Percentiles rank a stretch among this genome's conserved stretches.
Evolutionary conservation across 2,329 filamentous ascomycete genomes (phyloP).

Genomic region (Sphaerulina musiva): DNA sequence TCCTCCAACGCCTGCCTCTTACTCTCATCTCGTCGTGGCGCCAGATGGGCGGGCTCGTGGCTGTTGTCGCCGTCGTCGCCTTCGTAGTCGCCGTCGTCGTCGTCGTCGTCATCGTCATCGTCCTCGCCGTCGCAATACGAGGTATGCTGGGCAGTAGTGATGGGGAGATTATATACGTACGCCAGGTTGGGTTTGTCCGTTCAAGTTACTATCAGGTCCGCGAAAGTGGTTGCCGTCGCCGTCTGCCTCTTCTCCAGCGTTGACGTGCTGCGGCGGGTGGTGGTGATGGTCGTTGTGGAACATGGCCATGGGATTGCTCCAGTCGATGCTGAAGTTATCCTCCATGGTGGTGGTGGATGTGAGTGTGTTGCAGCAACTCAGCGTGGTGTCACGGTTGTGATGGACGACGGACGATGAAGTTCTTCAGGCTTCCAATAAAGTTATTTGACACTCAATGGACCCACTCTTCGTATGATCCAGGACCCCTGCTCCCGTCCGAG

Average conservation of each 20-base stretch:
- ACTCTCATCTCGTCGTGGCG: background rate
- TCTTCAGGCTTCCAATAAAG: too few relatives aligned
- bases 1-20: background rate
- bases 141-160: background rate
- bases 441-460: too few relatives aligned
- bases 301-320: constrained; percentile 21
- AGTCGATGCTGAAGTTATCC: constrained; percentile 19
- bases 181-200: constrained; percentile 15
- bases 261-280: constrained; percentile 4
- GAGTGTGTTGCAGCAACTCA: background rate
- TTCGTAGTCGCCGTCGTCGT: background rate
- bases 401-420: too few relatives aligned
- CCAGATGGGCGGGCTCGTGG: background rate
- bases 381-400: too few relatives aligned
- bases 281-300: constrained; percentile 10
- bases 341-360: background rate
- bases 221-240: constrained; percentile 24
- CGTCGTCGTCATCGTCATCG: background rate
- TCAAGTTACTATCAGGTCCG: constrained; percentile 12
- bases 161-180: constrained; percentile 10
- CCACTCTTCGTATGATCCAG: too few relatives aligned
- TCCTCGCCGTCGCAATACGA: background rate
- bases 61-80: background rate
- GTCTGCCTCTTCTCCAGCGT: constrained; percentile 16
- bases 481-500: too few relatives aligned